phyloP scores from a whole-genome alignment of 176 grass and related monocot genomes.

The Themeda triandra region DNA sequence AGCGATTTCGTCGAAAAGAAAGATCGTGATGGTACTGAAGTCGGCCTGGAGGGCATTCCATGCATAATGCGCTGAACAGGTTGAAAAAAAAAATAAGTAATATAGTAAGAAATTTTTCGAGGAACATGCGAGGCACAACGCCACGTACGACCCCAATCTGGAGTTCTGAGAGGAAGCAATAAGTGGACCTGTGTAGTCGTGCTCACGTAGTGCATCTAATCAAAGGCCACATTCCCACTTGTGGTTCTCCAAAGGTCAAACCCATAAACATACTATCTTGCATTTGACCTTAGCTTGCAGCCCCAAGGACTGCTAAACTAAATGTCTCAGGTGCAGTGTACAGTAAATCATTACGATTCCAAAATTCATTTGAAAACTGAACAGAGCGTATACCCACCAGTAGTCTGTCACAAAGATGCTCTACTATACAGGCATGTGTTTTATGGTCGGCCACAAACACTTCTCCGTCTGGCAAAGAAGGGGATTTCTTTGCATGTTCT shows the following conservation, averaged over 20 bases:
- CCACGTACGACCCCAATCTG: neutral
- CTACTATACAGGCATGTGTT: neutral
- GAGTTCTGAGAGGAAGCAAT: neutral
- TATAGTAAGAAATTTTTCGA: neutral
- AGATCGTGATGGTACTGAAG: neutral
- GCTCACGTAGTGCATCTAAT: neutral
- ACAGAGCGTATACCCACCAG: too few species aligned
- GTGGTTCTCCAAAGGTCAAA: neutral
- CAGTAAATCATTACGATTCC: constrained; percentile 1
- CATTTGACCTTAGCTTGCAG: neutral
- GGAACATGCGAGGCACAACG: constrained; percentile 9
- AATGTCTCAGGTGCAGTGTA: neutral
- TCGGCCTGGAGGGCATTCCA: neutral
- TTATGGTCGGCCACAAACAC: constrained; percentile 26
- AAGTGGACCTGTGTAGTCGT: neutral
- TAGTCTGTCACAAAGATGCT: too few species aligned
- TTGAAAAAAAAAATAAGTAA: neutral
- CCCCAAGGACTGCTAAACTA: neutral
- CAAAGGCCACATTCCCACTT: neutral
- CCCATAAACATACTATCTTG: neutral
- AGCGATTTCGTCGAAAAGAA: neutral
- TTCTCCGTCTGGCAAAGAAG: too few species aligned
- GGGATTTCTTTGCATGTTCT: neutral
- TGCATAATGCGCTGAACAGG: neutral
- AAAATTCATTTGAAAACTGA: neutral